Evolutionary conservation across 73 alveolate species (phyloP).

Genomic region (Stentor coeruleus): DNA sequence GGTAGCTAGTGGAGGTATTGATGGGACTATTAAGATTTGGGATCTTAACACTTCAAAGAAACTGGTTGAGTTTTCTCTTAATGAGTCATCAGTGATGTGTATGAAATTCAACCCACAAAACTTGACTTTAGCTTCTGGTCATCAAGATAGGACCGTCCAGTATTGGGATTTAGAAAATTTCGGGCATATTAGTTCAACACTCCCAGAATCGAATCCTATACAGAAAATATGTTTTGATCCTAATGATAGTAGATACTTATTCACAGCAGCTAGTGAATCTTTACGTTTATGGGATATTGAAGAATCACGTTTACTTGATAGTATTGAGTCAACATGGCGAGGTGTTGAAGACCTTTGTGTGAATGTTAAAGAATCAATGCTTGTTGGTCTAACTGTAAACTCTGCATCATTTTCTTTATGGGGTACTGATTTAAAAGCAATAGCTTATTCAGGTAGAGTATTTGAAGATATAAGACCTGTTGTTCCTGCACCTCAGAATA

Average conservation of each 20-base stretch:
- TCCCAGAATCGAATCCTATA: constrained; percentile 37
- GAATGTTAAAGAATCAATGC: not conserved
- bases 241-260: constrained; percentile 1
- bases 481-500: not conserved
- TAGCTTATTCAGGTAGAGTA: not conserved
- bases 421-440: not conserved
- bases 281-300: constrained; percentile 9
- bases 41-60: constrained; percentile 53
- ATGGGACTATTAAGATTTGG: constrained; percentile 60
- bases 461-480: not conserved
- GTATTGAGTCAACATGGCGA: not conserved
- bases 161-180: constrained; percentile 59
- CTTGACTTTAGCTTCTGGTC: constrained; percentile 53
- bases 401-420: not conserved
- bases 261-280: constrained; percentile 30
- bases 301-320: not conserved
- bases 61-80: constrained; percentile 23
- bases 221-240: constrained; percentile 16
- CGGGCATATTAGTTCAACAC: constrained; percentile 29
- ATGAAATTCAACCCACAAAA: constrained; percentile 53
- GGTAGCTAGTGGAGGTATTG: constrained; percentile 64
- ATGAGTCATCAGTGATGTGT: constrained; percentile 41
- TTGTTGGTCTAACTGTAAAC: not conserved
- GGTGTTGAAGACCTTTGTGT: not conserved
- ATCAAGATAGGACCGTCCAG: constrained; percentile 51